Base-by-base conservation (phyloP, 805 yeast genomes). In the Ogataea pini region DNA sequence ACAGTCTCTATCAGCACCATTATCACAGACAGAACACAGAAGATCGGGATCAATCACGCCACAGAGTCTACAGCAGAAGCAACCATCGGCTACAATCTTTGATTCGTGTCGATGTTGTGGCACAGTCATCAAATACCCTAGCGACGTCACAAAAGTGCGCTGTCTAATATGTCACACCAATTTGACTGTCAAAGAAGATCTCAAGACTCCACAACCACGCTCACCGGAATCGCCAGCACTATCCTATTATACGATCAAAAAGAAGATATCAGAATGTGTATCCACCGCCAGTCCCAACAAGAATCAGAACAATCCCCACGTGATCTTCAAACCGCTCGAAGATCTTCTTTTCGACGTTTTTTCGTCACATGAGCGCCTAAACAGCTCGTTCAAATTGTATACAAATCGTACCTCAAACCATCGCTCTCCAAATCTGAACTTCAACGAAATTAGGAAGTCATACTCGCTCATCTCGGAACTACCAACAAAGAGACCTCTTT, bases 121-220 rank as follows among this genome's bases (percentile, higher is more conserved):
- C 1, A 70, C 77, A 0, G 48, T 68, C 13, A 56, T 77, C 25
- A 71, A 68, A 44, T 65, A 72, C 41, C 77, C 77, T 0, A 52
- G 62, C 2, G 48, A 58, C 8, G 67, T 65, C 3, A 33, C 52
- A 6, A 74, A 70, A 47, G 82, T 78, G 60, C 75, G 77, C 48
- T 87, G 96, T 59, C 71, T 82, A 0, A 71, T 80, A 3, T 87
- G 96, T 58, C 73, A 71, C 31, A 76, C 84, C 5, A 80, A 50
- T 13, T 24, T 52, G 14, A 46, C 41, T 10, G 41, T 54, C 16
- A 41, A 28, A 24, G 48, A 42, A 18, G 42, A 44, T 5, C 18
- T 8, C 19, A 12, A 25, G n/a, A 19, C 40, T 14, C 4, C 31
- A 4, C 31, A 5, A 12, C 31, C 48, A 51, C 24, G 19, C 3